Evolutionary conservation across 2,329 filamentous ascomycete genomes (phyloP), one percentile per base, ranked within the genome.

Genomic region (Penicillium sp.): DNA sequence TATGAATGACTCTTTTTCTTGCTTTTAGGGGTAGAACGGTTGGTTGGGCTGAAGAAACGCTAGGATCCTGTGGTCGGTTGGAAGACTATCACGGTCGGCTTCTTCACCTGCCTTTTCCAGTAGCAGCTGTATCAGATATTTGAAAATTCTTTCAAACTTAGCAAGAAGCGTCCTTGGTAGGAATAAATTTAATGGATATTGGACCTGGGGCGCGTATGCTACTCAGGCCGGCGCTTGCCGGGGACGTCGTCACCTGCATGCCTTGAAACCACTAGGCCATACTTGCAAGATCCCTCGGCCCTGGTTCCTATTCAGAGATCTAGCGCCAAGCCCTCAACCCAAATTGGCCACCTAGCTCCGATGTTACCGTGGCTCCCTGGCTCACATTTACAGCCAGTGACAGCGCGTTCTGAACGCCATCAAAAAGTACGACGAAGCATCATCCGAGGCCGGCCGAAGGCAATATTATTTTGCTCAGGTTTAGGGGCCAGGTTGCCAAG

Each of bases 331-430:
- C 37, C 21, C 27, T 39, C 19, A 29, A 55, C 51, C 21, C 29
- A 21, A 47, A 46, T 43, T 47, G 37, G 57, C 61, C 58, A 63
- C 58, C 47, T 52, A 44, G n/a, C n/a, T 53, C 48, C 57, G 57
- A 67, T 67, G 62, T 35, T 60, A 67, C 64, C 51, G 55, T 67
- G 63, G 60, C 62, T 59, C 49, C 48, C 55, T 31, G 48, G 22
- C 37, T 26, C 41, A 26, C 19, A 45, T 39, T n/a, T 27, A 27
- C 45, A 59, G 58, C 64, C 64, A 67, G 59, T 67, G 48, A 58
- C 48, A 62, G 10, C 10, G 27, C 48, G 14, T 21, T 16, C 27
- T 37, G 53, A 43, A 43, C 60, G 63, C 62, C 63, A 61, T 60
- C 47, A 48, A n/a, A 43, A 43, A 37, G 33, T 9, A 51, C 59